A percentile compares a stretch with the other conserved stretches of the same genome.
Conservation (phyloP, 306 rosid species). For the Gastrolobium villosum region DNA sequence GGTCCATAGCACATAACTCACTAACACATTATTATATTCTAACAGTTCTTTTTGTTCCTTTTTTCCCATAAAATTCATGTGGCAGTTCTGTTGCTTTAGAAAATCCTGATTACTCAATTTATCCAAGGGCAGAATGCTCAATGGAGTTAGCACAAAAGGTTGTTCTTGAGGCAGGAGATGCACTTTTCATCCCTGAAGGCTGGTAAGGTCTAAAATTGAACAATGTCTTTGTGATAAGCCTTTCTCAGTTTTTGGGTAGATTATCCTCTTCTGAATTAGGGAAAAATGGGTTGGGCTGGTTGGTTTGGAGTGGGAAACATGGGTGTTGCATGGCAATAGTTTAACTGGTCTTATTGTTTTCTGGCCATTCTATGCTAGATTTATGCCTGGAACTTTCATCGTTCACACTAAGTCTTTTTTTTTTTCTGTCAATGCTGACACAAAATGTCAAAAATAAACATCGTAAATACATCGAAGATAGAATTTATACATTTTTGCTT, state of each 20-base stretch:
- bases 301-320: constrained; percentile 9
- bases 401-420: constrained; percentile 3
- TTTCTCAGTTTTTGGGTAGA: constrained; percentile 35
- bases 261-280: constrained; percentile 36
- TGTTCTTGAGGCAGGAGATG: constrained; percentile 87
- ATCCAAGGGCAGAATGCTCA: constrained; percentile 81
- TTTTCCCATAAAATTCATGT: constrained; percentile 27
- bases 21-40: constrained; percentile 27
- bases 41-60: constrained; percentile 33
- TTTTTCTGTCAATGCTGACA: constrained; percentile 17
- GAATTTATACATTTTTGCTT: constrained; percentile 25
- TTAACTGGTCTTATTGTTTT: constrained; percentile 17
- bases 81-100: constrained; percentile 85
- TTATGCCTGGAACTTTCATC: constrained; percentile 7
- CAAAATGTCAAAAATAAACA: constrained; percentile 44
- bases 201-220: constrained; percentile 67
- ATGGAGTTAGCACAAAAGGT: constrained; percentile 73
- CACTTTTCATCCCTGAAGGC: constrained; percentile 98
- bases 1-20: not conserved
- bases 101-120: constrained; percentile 74
- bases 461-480: constrained; percentile 12
- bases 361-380: constrained; percentile 6
- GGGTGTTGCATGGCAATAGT: constrained; percentile 24
- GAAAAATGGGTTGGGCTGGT: constrained; percentile 32
- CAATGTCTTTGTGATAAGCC: constrained; percentile 41